Base-by-base conservation (phyloP, 208 protist genomes). In the Wallacemonas sp. region DNA sequence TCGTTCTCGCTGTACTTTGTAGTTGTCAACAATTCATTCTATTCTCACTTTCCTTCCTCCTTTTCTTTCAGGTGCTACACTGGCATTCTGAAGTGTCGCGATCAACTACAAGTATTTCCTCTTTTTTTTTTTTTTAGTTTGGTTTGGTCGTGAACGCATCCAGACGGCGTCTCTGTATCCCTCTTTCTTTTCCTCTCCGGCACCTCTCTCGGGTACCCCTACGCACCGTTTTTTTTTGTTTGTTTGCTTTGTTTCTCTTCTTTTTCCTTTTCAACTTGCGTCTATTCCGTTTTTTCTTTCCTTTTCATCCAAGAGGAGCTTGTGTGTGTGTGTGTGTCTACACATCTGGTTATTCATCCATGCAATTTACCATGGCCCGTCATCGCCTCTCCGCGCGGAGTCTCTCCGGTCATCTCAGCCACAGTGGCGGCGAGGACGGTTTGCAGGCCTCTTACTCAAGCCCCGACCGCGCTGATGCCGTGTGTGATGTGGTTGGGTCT, bases 201-300 rank as follows among this genome's bases (percentile, higher is more conserved):
- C n/a, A n/a, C n/a, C n/a, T n/a, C n/a, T n/a, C n/a, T n/a, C n/a
- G n/a, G n/a, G n/a, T n/a, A n/a, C n/a, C n/a, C n/a, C n/a, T n/a
- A n/a, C n/a, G n/a, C n/a, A n/a, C n/a, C n/a, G 28, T 66, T 66
- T 41, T 30, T 72, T 22, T 60, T 53, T 19, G 6, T 58, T 31
- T 62, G 5, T 46, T 60, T 60, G 38, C 59, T 58, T 51, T 49
- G 60, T 61, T 21, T 58, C 49, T 44, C 45, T 51, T 44, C 47
- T 46, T 42, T 61, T 1, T 41, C 15, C 9, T 56, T 38, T 21
- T 65, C 36, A 47, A 42, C 39, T 39, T 60, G n/a, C 30, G 28
- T 6, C 58, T 68, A 15, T n/a, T 49, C 12, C 15, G 14, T 3
- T 64, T 8, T 17, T 6, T 14, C 36, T 41, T 41, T 14, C 14